A percentile compares a stretch with the other conserved stretches of the same genome.
These are phyloP conservation scores for Selaginella tamariscina DNA, from an alignment of 75 land plant species.

Conservation along the genomic window DNA sequence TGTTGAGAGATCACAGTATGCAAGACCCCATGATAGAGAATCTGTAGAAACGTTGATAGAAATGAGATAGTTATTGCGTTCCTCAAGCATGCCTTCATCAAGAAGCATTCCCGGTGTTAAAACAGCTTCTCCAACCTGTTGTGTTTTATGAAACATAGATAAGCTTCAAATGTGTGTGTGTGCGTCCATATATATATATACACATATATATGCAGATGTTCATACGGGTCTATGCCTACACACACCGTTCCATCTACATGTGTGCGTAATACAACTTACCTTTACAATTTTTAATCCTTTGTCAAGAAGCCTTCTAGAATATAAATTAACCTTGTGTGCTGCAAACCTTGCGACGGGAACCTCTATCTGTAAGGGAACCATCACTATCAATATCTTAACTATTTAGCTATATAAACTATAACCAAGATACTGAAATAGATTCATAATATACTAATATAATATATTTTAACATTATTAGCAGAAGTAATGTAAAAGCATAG, in stretches of 20 bases:
- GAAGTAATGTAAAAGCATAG: too few species aligned
- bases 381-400: too few species aligned
- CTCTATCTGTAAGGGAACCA: background rate
- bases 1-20: conserved; percentile 21
- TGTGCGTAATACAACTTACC: conserved; percentile 10
- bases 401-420: too few species aligned
- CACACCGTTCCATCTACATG: background rate
- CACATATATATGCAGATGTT: too few species aligned
- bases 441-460: too few species aligned
- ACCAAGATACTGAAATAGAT: too few species aligned
- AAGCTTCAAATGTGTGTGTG: conserved; percentile 16
- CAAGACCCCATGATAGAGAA: conserved; percentile 22
- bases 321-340: conserved; percentile 12
- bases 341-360: conserved; percentile 23
- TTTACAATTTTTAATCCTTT: conserved; percentile 19
- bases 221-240: background rate
- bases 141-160: conserved; percentile 2
- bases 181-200: too few species aligned
- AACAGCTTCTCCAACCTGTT: conserved; percentile 10
- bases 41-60: conserved; percentile 16
- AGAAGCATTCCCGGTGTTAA: conserved; percentile 21
- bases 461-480: too few species aligned
- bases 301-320: conserved; percentile 15
- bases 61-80: conserved; percentile 18
- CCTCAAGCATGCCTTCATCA: conserved; percentile 23